Conservation (phyloP, 176 grass and related monocot genomes). For the Ampelocalamus luodianensis region DNA sequence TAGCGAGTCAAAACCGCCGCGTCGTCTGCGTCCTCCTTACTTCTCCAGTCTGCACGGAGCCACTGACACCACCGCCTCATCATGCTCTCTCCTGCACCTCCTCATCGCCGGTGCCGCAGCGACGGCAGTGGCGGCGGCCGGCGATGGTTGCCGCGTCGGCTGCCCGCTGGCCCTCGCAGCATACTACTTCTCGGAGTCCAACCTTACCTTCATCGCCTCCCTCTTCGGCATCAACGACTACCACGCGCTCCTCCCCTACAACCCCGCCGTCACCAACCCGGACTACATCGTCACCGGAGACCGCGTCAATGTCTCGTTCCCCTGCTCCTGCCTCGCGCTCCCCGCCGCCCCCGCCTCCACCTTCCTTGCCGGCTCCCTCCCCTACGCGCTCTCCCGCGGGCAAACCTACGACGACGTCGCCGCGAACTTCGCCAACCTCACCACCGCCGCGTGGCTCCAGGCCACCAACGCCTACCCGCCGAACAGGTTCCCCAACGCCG, state of each 20-base stretch:
- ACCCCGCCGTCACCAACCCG: neutral
- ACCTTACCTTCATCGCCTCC: conserved; percentile 47
- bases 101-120: neutral
- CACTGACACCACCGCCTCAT: neutral
- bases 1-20: neutral
- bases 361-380: conserved; percentile 53
- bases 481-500: conserved; percentile 47
- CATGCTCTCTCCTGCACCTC: neutral
- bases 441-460: conserved; percentile 51
- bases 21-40: too few species aligned
- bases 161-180: conserved; percentile 53
- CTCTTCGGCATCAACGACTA: conserved; percentile 49
- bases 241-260: conserved; percentile 38
- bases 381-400: neutral
- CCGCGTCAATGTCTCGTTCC: conserved; percentile 15
- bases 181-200: conserved; percentile 53
- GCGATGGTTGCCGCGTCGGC: conserved; percentile 4
- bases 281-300: neutral
- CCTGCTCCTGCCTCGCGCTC: conserved; percentile 14
- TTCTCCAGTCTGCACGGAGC: too few species aligned
- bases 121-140: neutral
- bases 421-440: conserved; percentile 50
- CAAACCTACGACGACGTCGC: conserved; percentile 54
- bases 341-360: neutral
- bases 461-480: conserved; percentile 46